Percentiles rank a stretch among this genome's conserved stretches.
Evolutionary conservation across 1,284 basidiomycete species (phyloP).

Genomic region (Termitomyces sp.): DNA sequence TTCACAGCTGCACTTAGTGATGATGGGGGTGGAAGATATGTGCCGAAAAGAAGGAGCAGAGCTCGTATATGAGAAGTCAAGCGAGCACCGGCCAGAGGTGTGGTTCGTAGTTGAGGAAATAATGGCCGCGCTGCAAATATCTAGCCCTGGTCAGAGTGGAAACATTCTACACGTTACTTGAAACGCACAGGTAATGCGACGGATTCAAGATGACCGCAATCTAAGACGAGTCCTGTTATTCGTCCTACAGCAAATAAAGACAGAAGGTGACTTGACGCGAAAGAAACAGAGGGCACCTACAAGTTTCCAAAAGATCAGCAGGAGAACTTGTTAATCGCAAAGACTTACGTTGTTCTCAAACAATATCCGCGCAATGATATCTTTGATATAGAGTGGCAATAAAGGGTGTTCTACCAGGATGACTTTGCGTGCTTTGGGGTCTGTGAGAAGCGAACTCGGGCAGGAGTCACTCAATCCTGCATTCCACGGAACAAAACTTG

Average conservation of each 20-base stretch:
- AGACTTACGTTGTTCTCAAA: constrained; percentile 83
- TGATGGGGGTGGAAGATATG: constrained; percentile 72
- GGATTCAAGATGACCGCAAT: constrained; percentile 89
- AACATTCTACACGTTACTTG: background rate
- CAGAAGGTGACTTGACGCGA: constrained; percentile 83
- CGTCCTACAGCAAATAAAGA: constrained; percentile 81
- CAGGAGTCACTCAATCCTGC: constrained; percentile 17
- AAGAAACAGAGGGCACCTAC: constrained; percentile 89
- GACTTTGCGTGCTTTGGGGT: constrained; percentile 91
- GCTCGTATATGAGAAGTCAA: constrained; percentile 73
- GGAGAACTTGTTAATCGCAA: background rate
- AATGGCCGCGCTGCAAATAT: constrained; percentile 86
- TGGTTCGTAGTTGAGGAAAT: constrained; percentile 75
- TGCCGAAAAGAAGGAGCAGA: constrained; percentile 76
- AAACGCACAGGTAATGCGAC: constrained; percentile 76
- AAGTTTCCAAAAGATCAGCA: constrained; percentile 2
- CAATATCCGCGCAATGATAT: constrained; percentile 79
- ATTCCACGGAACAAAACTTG: constrained; percentile 4
- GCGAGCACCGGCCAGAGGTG: constrained; percentile 74
- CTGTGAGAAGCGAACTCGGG: constrained; percentile 80
- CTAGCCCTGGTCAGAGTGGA: constrained; percentile 35
- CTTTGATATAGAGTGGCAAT: constrained; percentile 82
- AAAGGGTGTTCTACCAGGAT: constrained; percentile 89
- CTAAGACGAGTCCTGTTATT: constrained; percentile 89
- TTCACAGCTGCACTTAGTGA: constrained; percentile 61